A percentile compares a stretch with the other conserved stretches of the same genome.
Evolutionary conservation across 1,139 yeast genomes (phyloP).

Genomic region (Geotrichum australiense): DNA sequence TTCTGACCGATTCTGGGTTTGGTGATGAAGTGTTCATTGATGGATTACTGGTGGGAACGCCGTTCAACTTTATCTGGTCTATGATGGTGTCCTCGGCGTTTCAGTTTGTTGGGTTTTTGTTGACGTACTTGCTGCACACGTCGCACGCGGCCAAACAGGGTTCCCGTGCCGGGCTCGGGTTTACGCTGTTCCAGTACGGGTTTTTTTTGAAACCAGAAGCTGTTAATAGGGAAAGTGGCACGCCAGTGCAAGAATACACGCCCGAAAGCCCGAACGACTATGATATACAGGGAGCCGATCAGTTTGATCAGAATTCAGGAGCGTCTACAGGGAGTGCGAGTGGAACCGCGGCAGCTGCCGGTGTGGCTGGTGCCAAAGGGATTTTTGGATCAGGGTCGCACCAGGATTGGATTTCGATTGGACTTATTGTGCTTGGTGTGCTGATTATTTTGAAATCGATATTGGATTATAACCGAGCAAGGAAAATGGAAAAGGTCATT

Average conservation of each 20-base stretch:
- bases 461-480: constrained; percentile 67
- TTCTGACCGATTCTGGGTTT: constrained; percentile 60
- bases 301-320: constrained; percentile 26
- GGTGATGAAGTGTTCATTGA: constrained; percentile 91
- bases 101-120: constrained; percentile 86
- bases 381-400: constrained; percentile 8
- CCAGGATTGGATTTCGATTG: constrained; percentile 40
- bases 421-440: constrained; percentile 60
- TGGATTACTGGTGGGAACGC: constrained; percentile 93
- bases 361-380: neutral
- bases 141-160: constrained; percentile 98
- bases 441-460: constrained; percentile 60
- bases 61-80: constrained; percentile 86
- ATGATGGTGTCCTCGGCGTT: constrained; percentile 80
- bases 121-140: constrained; percentile 86
- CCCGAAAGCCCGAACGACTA: constrained; percentile 37
- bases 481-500: constrained; percentile 63
- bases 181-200: constrained; percentile 75
- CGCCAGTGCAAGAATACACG: constrained; percentile 38
- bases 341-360: constrained; percentile 19
- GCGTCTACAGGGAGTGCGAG: constrained; percentile 23
- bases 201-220: constrained; percentile 57
- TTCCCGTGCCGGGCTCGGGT: constrained; percentile 85
- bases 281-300: constrained; percentile 26
- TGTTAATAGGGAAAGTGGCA: constrained; percentile 29